Conservation (phyloP, 768 basidiomycete genomes). For the Cystofilobasidium capitatum region DNA sequence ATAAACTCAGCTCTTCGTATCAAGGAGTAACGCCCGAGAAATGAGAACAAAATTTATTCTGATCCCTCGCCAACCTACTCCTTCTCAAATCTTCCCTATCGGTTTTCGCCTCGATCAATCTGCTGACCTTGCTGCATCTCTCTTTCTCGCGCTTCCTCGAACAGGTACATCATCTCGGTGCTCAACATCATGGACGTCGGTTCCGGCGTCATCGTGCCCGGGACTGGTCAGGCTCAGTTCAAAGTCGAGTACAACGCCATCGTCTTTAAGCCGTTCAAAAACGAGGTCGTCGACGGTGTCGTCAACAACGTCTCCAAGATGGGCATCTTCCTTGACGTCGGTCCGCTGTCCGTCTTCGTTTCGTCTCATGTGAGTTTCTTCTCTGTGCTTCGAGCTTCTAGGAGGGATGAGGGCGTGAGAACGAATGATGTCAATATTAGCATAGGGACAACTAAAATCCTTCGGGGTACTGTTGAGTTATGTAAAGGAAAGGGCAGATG, state of each 20-base stretch:
- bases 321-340: constrained; percentile 97
- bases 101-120: neutral
- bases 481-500: constrained; percentile 37
- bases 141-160: neutral
- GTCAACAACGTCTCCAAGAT: constrained; percentile 97
- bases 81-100: neutral
- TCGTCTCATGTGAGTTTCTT: constrained; percentile 69
- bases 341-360: constrained; percentile 86
- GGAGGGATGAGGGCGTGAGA: neutral
- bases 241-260: constrained; percentile 88
- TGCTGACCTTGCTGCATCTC: constrained; percentile 17
- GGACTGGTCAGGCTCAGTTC: constrained; percentile 93
- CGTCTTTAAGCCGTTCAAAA: constrained; percentile 99
- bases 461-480: constrained; percentile 39
- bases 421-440: constrained; percentile 38
- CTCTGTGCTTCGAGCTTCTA: constrained; percentile 54
- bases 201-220: constrained; percentile 80
- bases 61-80: neutral
- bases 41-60: constrained; percentile 27
- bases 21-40: constrained; percentile 26
- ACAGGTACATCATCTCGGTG: constrained; percentile 40
- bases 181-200: constrained; percentile 68
- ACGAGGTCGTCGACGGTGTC: constrained; percentile 92
- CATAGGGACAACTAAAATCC: constrained; percentile 42
- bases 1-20: constrained; percentile 29